Conservation (phyloP, 371 early-diverging fungal genomes). For the Mortierella sp. region DNA sequence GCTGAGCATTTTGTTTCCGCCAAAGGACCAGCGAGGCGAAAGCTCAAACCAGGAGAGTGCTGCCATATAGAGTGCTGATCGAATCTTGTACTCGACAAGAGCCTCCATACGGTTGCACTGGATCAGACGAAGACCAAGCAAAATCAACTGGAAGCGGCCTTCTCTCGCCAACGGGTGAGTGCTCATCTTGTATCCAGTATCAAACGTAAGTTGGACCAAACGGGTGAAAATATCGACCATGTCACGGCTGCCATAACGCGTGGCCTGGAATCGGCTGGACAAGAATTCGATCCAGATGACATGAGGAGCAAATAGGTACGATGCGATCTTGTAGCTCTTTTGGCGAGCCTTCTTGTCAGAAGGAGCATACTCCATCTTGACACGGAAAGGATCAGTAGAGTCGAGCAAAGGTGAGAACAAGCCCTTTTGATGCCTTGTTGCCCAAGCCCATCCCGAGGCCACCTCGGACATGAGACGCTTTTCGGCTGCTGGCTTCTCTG, state of each 20-base stretch:
- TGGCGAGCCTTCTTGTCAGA: constrained; percentile 77
- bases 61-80: constrained; percentile 63
- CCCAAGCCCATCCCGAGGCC: constrained; percentile 81
- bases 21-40: constrained; percentile 71
- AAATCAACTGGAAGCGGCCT: constrained; percentile 75
- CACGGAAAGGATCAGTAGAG: constrained; percentile 80
- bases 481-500: constrained; percentile 74
- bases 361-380: constrained; percentile 88
- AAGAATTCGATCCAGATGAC: constrained; percentile 84
- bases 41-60: constrained; percentile 78
- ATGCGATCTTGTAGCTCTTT: constrained; percentile 62
- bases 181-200: constrained; percentile 62
- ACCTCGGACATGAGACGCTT: constrained; percentile 81
- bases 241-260: constrained; percentile 74
- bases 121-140: constrained; percentile 78
- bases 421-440: constrained; percentile 76
- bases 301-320: constrained; percentile 76
- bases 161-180: constrained; percentile 77
- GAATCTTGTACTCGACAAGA: constrained; percentile 64
- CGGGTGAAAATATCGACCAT: constrained; percentile 74
- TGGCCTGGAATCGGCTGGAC: constrained; percentile 78
- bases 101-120: constrained; percentile 71
- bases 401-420: constrained; percentile 66
- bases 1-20: constrained; percentile 70
- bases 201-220: constrained; percentile 77